Evolutionary conservation across 129 eudicot species (phyloP), one percentile per base, ranked within the genome.

Genomic region (Lactuca saligna): DNA sequence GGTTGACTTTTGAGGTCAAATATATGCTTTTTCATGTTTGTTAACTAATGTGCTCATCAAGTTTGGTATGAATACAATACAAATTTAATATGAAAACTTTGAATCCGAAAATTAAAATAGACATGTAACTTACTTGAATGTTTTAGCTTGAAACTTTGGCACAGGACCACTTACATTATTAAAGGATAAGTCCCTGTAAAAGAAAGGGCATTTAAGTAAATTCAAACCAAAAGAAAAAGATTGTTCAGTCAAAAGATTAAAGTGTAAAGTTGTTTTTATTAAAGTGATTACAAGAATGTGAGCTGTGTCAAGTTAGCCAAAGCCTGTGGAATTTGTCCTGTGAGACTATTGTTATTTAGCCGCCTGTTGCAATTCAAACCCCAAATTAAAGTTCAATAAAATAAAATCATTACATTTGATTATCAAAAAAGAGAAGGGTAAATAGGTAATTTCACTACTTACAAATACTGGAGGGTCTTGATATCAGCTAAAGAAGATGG

Each of bases 131-230:
- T 74, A 89, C 99, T 84, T 93, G 84, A 89, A 89, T 74, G 97
- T 89, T 76, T 87, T 93, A 17, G 93, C 88, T 53, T 42, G 75
- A 77, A 89, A 82, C 63, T 75, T 78, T 50, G 97, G 97, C 9
- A 93, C 92, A 54, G 99, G 97, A 42, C 97, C 97, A 77, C 87
- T 93, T 76, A 93, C 78, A 80, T 93, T 87, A 74, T 93, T 93
- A 86, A 71, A 93, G 25, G 99, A 89, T 79, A 93, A 80, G 72
- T 93, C 99, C 83, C 99, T 93, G 74, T 46, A 75, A 72, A 54
- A 68, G 29, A 2, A 17, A 75, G 65, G 78, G 50, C 14, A 67
- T 7, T 49, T 65, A 33, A 63, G 68, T 71, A 55, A 64, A 9
- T 56, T 57, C 11, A 20, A 29, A 33, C 44, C 20, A 2, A 57